phyloP scores from a whole-genome alignment of 78 protist genomes.

The Emiliania huxleyi region DNA sequence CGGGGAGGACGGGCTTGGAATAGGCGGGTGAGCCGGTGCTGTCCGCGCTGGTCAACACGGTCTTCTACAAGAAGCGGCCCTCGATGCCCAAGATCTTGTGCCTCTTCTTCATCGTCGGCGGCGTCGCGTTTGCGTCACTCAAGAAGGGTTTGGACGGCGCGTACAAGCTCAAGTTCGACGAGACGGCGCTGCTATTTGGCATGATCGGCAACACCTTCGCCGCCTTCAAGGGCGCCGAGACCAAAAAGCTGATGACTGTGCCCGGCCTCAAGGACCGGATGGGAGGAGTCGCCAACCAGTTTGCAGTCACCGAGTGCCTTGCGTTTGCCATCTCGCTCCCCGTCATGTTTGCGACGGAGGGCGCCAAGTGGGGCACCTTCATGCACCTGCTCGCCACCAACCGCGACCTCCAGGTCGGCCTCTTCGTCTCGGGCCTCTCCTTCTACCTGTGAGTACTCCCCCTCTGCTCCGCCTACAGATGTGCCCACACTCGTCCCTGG shows the following conservation, averaged over 20 bases:
- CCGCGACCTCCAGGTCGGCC: not conserved
- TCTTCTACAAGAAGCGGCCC: not conserved
- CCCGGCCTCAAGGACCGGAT: not conserved
- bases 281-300: not conserved
- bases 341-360: not conserved
- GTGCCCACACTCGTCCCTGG: too few relatives aligned
- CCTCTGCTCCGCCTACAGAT: too few relatives aligned
- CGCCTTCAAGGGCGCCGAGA: conserved; percentile 9
- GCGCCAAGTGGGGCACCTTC: too few relatives aligned
- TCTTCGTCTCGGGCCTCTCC: not conserved
- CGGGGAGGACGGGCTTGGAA: too few relatives aligned
- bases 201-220: not conserved
- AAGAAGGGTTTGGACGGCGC: too few relatives aligned
- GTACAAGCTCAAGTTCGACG: not conserved
- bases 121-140: not conserved
- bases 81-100: not conserved
- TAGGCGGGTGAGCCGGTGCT: too few relatives aligned
- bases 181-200: conserved; percentile 11
- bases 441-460: too few relatives aligned
- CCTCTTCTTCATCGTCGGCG: not conserved
- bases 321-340: conserved; percentile 15
- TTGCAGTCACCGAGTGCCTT: not conserved
- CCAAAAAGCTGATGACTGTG: not conserved
- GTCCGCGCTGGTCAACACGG: not conserved
- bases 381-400: too few relatives aligned